Percentiles rank a stretch among this genome's conserved stretches.
Evolutionary conservation across 2,329 filamentous ascomycete genomes (phyloP).

Genomic region (Hysterium pulicare): DNA sequence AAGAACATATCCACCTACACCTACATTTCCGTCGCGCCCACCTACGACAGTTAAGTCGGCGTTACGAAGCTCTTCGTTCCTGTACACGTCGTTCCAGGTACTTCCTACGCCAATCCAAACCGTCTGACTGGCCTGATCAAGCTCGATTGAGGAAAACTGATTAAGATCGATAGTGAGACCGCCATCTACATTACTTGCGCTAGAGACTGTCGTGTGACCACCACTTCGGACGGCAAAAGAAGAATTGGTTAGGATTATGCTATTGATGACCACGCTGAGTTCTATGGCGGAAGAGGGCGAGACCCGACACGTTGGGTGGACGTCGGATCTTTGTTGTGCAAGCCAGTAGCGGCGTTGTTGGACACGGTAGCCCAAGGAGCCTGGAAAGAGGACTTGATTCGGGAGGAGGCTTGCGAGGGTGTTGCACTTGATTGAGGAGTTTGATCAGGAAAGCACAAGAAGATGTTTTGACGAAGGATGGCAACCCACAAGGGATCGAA

Average conservation of each 20-base stretch:
- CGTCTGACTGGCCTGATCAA: too few relatives aligned
- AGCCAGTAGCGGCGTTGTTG: neutral
- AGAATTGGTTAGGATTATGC: neutral
- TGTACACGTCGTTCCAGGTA: neutral
- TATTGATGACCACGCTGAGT: neutral
- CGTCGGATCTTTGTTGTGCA: neutral
- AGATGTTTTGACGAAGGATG: too few relatives aligned
- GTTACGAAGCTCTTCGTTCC: neutral
- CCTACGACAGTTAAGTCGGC: neutral
- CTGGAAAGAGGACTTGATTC: neutral
- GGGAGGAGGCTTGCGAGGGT: neutral
- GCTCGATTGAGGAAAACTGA: neutral
- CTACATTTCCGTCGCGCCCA: conserved; percentile 26
- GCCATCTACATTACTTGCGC: neutral
- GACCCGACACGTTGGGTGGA: neutral
- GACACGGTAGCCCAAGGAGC: neutral
- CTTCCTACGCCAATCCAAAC: neutral
- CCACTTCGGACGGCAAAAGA: neutral
- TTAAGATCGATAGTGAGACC: neutral
- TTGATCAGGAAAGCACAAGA: too few relatives aligned
- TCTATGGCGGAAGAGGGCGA: neutral
- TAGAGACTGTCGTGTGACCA: conserved; percentile 1
- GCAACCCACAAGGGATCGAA: too few relatives aligned
- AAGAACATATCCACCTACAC: conserved; percentile 45
- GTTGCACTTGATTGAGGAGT: too few relatives aligned